Evolutionary conservation across 768 basidiomycete species (phyloP), one percentile per base, ranked within the genome.

Genomic region (Pluteus cervinus): DNA sequence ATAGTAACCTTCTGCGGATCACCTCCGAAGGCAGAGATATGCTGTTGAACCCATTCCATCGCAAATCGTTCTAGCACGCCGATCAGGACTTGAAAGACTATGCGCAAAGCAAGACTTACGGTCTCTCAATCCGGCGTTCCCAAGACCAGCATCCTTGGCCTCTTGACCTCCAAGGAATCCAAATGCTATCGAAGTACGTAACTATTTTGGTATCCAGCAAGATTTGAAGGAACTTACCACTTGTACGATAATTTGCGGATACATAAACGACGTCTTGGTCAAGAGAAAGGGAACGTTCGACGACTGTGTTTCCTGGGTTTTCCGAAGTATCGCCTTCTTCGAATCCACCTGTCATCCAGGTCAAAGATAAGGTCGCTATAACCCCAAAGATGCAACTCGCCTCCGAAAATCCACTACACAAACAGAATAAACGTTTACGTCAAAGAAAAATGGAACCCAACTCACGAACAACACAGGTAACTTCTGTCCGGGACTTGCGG

Each of bases 1-100:
- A 69, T 58, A 4, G 62, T 67, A 4, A 72, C 71, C 38, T 61
- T 69, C 0, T 34, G 29, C 1, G 66, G 62, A 46, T 79, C 71
- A 7, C 78, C 77, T 3, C 76, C 76, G 37, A 78, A 80, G 0
- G 60, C 50, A 24, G 47, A 44, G 39, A 78, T 73, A 48, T 79
- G 58, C 34, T 69, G 55, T 38, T 76, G 69, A 1, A 78, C 63
- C 77, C 76, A 80, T 41, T 65, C 49, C 9, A 80, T 47, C 3
- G 70, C 75, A 15, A 66, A 57, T 17, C 64, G 56, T 44, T 68
- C 65, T 76, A 54, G 29, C 28, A 17, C 21, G 24, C 3, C 22
- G 5, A 7, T 2, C 4, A 32, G 8, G 15, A 36, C 7, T 5
- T 24, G 9, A 31, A 25, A 4, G 3, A 29, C 28, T 18, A 10